A percentile compares a stretch with the other conserved stretches of the same genome.
Evolutionary conservation across 2,329 filamentous ascomycete species (phyloP).

Genomic region (Parasarocladium wereldwijsianum): DNA sequence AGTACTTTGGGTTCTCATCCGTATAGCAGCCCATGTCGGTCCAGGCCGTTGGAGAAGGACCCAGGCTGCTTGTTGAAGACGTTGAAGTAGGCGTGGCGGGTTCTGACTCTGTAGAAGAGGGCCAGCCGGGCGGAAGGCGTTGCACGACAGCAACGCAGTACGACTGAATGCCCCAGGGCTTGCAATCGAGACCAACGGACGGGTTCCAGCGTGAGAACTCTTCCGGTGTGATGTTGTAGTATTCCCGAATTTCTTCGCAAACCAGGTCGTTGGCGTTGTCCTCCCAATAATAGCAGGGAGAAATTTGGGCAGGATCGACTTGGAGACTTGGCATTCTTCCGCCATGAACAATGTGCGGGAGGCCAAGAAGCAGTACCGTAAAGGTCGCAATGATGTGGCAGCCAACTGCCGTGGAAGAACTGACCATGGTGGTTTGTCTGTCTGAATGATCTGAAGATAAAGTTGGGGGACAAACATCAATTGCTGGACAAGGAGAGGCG

Average conservation of each 20-base stretch:
- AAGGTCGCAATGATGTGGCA: too few relatives aligned
- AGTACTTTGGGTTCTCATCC: conserved; percentile 15
- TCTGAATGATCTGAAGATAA: too few relatives aligned
- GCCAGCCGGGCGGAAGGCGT: conserved; percentile 4
- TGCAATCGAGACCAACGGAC: conserved; percentile 10
- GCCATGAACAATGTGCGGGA: too few relatives aligned
- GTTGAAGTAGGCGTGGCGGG: conserved; percentile 3
- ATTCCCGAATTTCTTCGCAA: conserved; percentile 3
- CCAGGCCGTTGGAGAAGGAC: conserved; percentile 11
- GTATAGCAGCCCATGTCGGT: conserved; percentile 23
- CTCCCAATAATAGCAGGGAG: conserved; percentile 2
- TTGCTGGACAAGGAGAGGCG: too few relatives aligned
- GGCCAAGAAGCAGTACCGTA: too few relatives aligned
- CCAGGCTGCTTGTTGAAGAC: conserved; percentile 7
- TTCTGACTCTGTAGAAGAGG: conserved; percentile 2
- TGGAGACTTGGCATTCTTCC: too few relatives aligned
- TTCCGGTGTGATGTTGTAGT: conserved; percentile 3
- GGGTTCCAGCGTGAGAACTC: conserved; percentile 10
- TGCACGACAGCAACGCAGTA: conserved; percentile 12
- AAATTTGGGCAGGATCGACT: conserved; percentile 3
- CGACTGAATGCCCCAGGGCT: conserved; percentile 8
- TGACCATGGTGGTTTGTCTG: too few relatives aligned
- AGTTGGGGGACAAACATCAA: too few relatives aligned
- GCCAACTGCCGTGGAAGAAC: too few relatives aligned
- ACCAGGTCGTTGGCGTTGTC: conserved; percentile 3